Percentiles rank a stretch among this genome's conserved stretches.
Evolutionary conservation across 164 flowering plant species (phyloP).

Genomic region (Dillenia turbinata): DNA sequence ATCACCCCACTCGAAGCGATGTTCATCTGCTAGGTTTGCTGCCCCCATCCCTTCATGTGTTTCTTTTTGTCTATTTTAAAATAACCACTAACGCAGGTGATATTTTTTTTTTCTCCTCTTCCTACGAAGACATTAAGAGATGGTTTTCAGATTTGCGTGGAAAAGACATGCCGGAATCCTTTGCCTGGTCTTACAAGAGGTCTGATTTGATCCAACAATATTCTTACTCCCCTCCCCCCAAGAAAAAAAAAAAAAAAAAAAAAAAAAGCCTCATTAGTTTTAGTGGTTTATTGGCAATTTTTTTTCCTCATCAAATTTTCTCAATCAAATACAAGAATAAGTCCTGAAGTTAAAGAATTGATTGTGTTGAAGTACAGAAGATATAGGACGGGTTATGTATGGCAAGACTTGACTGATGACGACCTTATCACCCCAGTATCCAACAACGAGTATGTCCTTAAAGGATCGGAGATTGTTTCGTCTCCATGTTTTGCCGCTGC

Average conservation of each 20-base stretch:
- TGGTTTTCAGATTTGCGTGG: slow-evolving; percentile 81
- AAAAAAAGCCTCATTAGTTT: too few relatives aligned
- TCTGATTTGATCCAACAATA: slow-evolving; percentile 1
- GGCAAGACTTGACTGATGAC: slow-evolving; percentile 71
- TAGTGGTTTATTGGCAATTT: too few relatives aligned
- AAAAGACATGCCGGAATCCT: slow-evolving; percentile 67
- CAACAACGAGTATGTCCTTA: slow-evolving; percentile 64
- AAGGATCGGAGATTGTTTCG: slow-evolving; percentile 48
- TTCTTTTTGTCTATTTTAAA: neutral
- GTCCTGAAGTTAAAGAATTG: too few relatives aligned
- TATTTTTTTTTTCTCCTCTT: neutral
- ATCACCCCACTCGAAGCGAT: slow-evolving; percentile 42
- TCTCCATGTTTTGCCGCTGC: neutral
- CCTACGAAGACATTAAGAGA: slow-evolving; percentile 59
- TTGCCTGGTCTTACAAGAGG: slow-evolving; percentile 90
- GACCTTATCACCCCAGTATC: slow-evolving; percentile 63
- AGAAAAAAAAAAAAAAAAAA: too few relatives aligned
- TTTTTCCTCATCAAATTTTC: too few relatives aligned
- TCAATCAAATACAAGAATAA: too few relatives aligned
- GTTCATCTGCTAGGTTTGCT: slow-evolving; percentile 52
- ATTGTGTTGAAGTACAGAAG: slow-evolving; percentile 30
- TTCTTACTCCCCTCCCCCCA: neutral
- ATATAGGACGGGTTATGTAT: slow-evolving; percentile 56
- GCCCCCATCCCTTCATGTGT: neutral
- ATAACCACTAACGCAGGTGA: too few relatives aligned